Conservation (phyloP, 352 stramenopile genomes). For the Phytopythium montanum region DNA sequence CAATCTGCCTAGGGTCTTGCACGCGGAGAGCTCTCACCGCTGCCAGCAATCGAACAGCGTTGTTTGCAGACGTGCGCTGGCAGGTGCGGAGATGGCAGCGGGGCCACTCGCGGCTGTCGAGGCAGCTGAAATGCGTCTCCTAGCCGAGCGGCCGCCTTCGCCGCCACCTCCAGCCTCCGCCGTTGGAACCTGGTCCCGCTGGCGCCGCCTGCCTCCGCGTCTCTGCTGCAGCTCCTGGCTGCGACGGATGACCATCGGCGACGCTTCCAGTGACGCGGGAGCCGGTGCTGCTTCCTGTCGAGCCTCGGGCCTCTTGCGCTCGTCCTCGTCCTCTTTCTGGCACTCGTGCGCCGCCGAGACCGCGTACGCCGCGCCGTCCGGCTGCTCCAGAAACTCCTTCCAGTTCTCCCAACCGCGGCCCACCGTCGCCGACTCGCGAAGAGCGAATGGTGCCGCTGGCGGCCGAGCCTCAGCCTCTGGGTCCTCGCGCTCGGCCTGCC, state of each 20-base stretch:
- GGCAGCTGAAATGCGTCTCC: background rate
- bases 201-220: slow-evolving; percentile 7
- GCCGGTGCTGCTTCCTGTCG: background rate
- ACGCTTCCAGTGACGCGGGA: slow-evolving; percentile 7
- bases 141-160: background rate
- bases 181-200: slow-evolving; percentile 8
- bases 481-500: slow-evolving; percentile 24
- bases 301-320: background rate
- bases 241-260: slow-evolving; percentile 23
- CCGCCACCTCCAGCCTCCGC: background rate
- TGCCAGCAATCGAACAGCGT: slow-evolving; percentile 46
- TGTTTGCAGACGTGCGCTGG: slow-evolving; percentile 5
- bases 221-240: slow-evolving; percentile 8
- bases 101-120: background rate
- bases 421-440: background rate
- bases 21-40: slow-evolving; percentile 9
- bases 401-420: slow-evolving; percentile 28
- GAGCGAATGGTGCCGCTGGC: background rate
- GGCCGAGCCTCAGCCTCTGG: background rate
- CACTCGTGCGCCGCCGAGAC: slow-evolving; percentile 8
- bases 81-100: background rate
- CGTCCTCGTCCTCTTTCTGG: background rate
- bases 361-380: slow-evolving; percentile 24
- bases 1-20: background rate
- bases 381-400: slow-evolving; percentile 27